Evolutionary conservation across 139 green algal species (phyloP).

Genomic region (Spirogloea muscicola): DNA sequence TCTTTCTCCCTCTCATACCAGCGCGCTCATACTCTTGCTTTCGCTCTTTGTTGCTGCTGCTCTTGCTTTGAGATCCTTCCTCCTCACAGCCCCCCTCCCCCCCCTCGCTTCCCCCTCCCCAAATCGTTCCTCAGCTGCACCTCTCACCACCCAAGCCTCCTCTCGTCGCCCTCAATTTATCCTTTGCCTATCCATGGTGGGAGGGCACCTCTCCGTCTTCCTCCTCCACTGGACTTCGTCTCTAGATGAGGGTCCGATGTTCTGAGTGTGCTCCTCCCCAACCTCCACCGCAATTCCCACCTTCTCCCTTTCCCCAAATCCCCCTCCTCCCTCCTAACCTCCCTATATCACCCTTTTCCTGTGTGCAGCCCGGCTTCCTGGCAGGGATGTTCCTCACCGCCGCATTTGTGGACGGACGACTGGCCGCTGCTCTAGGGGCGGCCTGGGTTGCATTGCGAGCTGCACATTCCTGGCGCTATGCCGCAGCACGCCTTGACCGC

Average conservation of each 20-base stretch:
- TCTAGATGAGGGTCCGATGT: background rate
- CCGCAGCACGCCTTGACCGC: background rate
- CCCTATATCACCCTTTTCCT: background rate
- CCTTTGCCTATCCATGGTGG: background rate
- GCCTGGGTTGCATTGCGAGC: constrained; percentile 20
- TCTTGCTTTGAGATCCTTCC: background rate
- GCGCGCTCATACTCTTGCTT: background rate
- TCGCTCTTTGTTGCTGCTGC: background rate
- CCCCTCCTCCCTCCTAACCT: background rate
- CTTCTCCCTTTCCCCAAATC: background rate
- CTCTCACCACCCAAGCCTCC: background rate
- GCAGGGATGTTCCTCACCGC: constrained; percentile 5
- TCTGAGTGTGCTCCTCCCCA: background rate
- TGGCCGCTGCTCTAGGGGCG: background rate
- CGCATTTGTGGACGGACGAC: background rate
- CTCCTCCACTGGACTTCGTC: background rate
- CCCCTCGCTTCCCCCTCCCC: background rate
- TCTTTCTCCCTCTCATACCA: background rate
- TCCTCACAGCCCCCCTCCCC: background rate
- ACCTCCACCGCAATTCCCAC: background rate
- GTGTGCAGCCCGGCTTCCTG: constrained; percentile 12
- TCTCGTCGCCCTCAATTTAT: background rate
- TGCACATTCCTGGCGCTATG: background rate
- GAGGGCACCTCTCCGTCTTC: background rate
- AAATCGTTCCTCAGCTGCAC: background rate